A percentile compares a stretch with the other conserved stretches of the same genome.
These are phyloP conservation scores for Chalara sp. DNA, from an alignment of 2,329 filamentous ascomycete species.

Conservation along the genomic window DNA sequence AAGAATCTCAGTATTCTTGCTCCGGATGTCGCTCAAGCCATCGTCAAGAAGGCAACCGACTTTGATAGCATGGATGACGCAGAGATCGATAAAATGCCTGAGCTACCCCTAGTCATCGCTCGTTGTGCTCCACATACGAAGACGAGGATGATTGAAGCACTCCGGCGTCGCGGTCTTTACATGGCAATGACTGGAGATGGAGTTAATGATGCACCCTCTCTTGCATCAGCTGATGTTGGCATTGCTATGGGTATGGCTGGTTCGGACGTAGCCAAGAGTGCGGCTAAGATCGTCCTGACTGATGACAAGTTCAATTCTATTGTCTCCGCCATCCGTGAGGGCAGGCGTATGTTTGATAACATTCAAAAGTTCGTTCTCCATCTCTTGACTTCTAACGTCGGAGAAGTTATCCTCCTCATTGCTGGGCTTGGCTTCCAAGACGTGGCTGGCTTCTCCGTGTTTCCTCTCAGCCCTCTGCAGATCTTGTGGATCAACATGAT, in stretches of 20 bases:
- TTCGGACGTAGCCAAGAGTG: constrained; percentile 57
- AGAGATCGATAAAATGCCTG: constrained; percentile 42
- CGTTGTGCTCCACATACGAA: constrained; percentile 47
- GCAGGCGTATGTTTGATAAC: constrained; percentile 46
- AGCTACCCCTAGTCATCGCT: constrained; percentile 46
- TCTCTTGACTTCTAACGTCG: constrained; percentile 47
- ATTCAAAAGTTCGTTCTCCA: constrained; percentile 52
- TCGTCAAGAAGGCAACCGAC: constrained; percentile 49
- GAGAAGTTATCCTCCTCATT: constrained; percentile 49
- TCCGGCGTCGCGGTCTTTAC: constrained; percentile 41
- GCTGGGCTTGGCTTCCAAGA: constrained; percentile 54
- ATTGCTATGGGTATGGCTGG: constrained; percentile 55
- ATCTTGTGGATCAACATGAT: constrained; percentile 61
- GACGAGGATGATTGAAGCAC: constrained; percentile 47
- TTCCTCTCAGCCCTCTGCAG: constrained; percentile 50
- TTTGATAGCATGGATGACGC: constrained; percentile 36
- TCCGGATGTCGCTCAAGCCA: constrained; percentile 25
- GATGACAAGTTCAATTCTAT: constrained; percentile 47
- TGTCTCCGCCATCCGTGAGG: constrained; percentile 44
- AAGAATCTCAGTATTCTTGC: neutral
- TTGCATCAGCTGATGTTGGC: constrained; percentile 46
- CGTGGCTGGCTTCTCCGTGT: constrained; percentile 42
- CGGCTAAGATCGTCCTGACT: constrained; percentile 44
- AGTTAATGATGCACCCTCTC: constrained; percentile 47
- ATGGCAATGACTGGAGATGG: constrained; percentile 51